A percentile compares a stretch with the other conserved stretches of the same genome.
These are phyloP conservation scores for Geranomyces variabilis DNA, from an alignment of 192 early-diverging fungal species.

Conservation along the genomic window DNA sequence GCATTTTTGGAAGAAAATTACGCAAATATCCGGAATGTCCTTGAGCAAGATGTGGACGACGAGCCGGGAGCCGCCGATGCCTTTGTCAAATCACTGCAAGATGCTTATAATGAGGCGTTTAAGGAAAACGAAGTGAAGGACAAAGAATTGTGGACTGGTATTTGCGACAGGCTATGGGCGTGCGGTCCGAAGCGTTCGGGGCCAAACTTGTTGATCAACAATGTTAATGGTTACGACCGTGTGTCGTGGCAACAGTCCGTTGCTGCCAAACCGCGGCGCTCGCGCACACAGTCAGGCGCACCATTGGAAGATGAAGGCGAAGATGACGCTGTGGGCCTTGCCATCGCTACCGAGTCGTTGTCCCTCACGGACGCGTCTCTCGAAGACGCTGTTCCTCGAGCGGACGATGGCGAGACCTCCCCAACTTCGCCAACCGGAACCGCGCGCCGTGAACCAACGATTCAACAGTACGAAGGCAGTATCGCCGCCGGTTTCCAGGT, in stretches of 20 bases:
- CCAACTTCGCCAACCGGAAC: too few relatives aligned
- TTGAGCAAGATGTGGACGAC: slow-evolving; percentile 49
- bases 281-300: slow-evolving; percentile 21
- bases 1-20: slow-evolving; percentile 58
- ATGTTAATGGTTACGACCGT: slow-evolving; percentile 52
- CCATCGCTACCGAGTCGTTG: background rate
- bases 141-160: slow-evolving; percentile 40
- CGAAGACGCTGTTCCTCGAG: too few relatives aligned
- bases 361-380: background rate
- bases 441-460: slow-evolving; percentile 7
- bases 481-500: slow-evolving; percentile 93
- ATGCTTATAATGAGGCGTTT: slow-evolving; percentile 52
- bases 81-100: slow-evolving; percentile 46
- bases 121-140: slow-evolving; percentile 54
- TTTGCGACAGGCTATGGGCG: slow-evolving; percentile 72
- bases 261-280: slow-evolving; percentile 9
- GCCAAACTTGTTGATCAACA: slow-evolving; percentile 78
- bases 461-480: slow-evolving; percentile 62
- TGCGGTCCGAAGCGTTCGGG: slow-evolving; percentile 84
- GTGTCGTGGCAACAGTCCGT: slow-evolving; percentile 23
- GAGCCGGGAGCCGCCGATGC: slow-evolving; percentile 33
- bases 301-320: slow-evolving; percentile 1
- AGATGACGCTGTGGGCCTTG: background rate
- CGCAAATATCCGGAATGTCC: slow-evolving; percentile 56
- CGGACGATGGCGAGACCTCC: too few relatives aligned